These are phyloP conservation scores for Trapa incisa DNA, from an alignment of 345 rosid genomes.

Conservation along the genomic window DNA sequence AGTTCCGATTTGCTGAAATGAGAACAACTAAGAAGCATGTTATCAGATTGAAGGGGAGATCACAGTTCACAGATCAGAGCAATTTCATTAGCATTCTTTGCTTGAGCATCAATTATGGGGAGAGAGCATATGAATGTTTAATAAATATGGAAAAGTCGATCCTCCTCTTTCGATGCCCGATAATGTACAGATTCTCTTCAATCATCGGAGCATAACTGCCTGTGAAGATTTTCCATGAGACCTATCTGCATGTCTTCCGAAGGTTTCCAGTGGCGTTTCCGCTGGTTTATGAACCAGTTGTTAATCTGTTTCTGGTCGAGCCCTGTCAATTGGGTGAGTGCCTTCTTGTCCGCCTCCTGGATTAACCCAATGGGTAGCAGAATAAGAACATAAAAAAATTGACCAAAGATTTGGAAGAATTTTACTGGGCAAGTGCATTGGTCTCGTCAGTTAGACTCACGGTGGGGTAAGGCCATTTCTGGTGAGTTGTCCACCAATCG, in stretches of 20 bases:
- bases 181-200: slow-evolving; percentile 8
- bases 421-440: no score
- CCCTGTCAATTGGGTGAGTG: slow-evolving; percentile 20
- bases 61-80: neutral
- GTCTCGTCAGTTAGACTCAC: neutral
- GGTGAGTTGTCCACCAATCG: slow-evolving; percentile 15
- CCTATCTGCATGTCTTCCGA: slow-evolving; percentile 19
- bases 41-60: neutral
- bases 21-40: neutral
- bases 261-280: slow-evolving; percentile 28
- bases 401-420: neutral
- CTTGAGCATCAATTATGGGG: neutral
- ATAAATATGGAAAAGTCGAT: neutral
- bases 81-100: neutral
- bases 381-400: neutral
- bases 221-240: slow-evolving; percentile 12
- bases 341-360: slow-evolving; percentile 20
- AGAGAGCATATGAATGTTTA: neutral
- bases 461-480: slow-evolving; percentile 21
- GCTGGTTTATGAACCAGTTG: slow-evolving; percentile 27
- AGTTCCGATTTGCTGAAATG: neutral
- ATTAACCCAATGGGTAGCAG: neutral
- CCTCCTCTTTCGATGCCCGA: neutral
- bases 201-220: slow-evolving; percentile 10
- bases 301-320: slow-evolving; percentile 24